Percentiles rank a stretch among this genome's conserved stretches.
phyloP scores from a whole-genome alignment of 2,329 filamentous ascomycete species.

The Hypoxylon sp. region DNA sequence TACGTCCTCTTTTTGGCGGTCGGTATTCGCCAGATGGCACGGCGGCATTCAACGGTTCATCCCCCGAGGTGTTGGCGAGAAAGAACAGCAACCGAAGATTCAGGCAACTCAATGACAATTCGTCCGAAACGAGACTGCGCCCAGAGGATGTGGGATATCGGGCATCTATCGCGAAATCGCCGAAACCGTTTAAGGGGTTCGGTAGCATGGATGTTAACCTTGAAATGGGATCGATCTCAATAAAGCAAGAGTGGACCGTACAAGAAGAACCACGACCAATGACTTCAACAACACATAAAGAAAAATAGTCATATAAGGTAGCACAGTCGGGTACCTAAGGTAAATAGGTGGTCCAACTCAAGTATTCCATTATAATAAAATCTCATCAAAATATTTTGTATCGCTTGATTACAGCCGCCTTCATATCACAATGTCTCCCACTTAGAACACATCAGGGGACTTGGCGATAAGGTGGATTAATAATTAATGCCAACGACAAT shows the following conservation, averaged over 20 bases:
- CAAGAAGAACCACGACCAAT: constrained; percentile 37
- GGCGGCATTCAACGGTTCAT: constrained; percentile 29
- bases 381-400: not conserved
- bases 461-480: not conserved
- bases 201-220: constrained; percentile 28
- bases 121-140: constrained; percentile 51
- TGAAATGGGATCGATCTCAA: constrained; percentile 45
- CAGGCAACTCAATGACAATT: constrained; percentile 51
- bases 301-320: constrained; percentile 10
- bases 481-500: not conserved
- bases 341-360: too few relatives aligned
- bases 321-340: not conserved
- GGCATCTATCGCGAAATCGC: constrained; percentile 38
- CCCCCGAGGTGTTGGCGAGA: constrained; percentile 24
- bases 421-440: not conserved
- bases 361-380: constrained; percentile 6
- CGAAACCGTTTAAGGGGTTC: constrained; percentile 36
- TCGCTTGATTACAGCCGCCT: not conserved
- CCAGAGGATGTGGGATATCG: constrained; percentile 45
- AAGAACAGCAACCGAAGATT: constrained; percentile 46
- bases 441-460: not conserved
- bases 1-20: constrained; percentile 58
- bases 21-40: constrained; percentile 44
- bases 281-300: constrained; percentile 24
- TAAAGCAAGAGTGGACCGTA: constrained; percentile 44